Evolutionary conservation across 2,329 filamentous ascomycete genomes (phyloP).

Genomic region (Paramyrothecium roridum): DNA sequence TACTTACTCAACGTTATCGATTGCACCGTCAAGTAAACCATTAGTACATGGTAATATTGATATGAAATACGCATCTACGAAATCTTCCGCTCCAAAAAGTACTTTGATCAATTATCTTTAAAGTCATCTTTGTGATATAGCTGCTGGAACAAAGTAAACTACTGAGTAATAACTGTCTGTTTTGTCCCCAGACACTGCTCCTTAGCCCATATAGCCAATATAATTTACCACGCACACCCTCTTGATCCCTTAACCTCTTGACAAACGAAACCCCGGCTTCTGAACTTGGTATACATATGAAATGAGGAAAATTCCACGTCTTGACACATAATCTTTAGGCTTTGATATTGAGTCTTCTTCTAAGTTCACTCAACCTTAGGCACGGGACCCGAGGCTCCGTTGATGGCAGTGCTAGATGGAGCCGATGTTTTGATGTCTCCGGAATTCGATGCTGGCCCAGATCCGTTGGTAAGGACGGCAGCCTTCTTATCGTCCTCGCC

Average conservation of each 20-base stretch:
- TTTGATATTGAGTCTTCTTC: constrained; percentile 14
- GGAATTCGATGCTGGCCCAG: constrained; percentile 44
- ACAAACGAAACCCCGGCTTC: constrained; percentile 16
- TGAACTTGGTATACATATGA: constrained; percentile 14
- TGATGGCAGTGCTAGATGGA: constrained; percentile 45
- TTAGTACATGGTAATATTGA: no score
- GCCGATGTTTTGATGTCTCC: constrained; percentile 49
- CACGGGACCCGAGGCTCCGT: constrained; percentile 35
- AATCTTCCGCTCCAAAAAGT: no score
- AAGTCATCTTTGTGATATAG: no score
- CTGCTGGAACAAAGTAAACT: no score
- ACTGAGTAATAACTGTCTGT: no score
- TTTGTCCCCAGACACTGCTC: background rate
- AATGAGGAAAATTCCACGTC: constrained; percentile 9
- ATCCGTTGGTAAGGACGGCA: constrained; percentile 35
- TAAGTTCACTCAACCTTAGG: constrained; percentile 43
- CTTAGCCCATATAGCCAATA: background rate
- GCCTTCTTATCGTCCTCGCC: constrained; percentile 78
- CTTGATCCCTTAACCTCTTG: constrained; percentile 9
- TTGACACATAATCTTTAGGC: constrained; percentile 11
- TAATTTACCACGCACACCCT: background rate
- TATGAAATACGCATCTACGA: no score
- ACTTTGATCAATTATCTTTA: no score
- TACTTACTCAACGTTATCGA: no score
- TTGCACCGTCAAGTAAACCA: no score